phyloP scores from a whole-genome alignment of 78 protist species.

The Dictyostelium intermedium region DNA sequence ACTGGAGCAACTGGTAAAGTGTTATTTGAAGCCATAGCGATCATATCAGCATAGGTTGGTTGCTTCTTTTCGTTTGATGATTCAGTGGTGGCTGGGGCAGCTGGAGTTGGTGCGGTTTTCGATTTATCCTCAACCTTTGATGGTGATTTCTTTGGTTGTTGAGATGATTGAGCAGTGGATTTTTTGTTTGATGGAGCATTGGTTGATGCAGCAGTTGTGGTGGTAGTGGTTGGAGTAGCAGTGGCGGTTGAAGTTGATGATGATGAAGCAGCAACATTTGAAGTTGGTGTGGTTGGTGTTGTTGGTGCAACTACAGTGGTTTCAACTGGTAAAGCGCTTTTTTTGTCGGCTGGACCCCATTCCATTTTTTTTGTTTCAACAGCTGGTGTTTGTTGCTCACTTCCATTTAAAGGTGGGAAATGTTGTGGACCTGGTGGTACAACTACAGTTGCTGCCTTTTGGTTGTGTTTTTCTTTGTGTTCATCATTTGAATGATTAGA shows the following conservation, averaged over 20 bases:
- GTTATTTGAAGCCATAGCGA: constrained; percentile 33
- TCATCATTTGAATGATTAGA: not conserved
- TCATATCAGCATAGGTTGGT: constrained; percentile 77
- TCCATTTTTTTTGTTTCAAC: constrained; percentile 37
- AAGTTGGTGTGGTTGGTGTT: not conserved
- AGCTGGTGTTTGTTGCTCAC: not conserved
- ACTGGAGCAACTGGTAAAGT: constrained; percentile 1
- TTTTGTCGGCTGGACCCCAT: constrained; percentile 77
- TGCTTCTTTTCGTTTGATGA: constrained; percentile 36
- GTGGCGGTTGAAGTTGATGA: constrained; percentile 7
- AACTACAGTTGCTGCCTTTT: constrained; percentile 2
- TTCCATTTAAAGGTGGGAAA: constrained; percentile 70
- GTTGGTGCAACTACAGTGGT: not conserved
- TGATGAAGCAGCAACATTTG: constrained; percentile 1
- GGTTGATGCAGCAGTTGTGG: constrained; percentile 3
- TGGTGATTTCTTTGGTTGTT: constrained; percentile 28
- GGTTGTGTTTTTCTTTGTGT: constrained; percentile 2
- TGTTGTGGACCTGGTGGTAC: constrained; percentile 74
- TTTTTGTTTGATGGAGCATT: not conserved
- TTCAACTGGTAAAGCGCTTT: constrained; percentile 28
- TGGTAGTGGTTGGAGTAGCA: not conserved
- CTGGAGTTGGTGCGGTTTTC: not conserved
- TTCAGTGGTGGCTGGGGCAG: not conserved
- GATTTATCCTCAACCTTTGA: constrained; percentile 3
- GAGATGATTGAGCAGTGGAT: constrained; percentile 30